phyloP scores from a whole-genome alignment of 2,329 filamentous ascomycete species.

The Furcasterigmium furcatum region DNA sequence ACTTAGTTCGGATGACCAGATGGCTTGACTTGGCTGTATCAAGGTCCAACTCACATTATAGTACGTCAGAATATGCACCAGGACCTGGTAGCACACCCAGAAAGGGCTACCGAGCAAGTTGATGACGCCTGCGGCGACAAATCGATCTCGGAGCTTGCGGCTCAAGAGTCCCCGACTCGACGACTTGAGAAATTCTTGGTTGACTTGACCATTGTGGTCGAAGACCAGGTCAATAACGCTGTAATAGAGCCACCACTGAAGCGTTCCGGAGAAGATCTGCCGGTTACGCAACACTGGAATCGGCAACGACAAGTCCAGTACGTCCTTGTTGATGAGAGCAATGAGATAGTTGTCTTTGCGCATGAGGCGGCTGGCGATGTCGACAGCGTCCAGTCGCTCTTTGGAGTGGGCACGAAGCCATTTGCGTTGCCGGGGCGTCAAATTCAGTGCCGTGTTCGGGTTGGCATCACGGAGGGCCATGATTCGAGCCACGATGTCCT shows the following conservation, averaged over 20 bases:
- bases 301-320: slow-evolving; percentile 81
- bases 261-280: slow-evolving; percentile 82
- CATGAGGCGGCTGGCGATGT: slow-evolving; percentile 97
- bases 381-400: slow-evolving; percentile 90
- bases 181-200: slow-evolving; percentile 80
- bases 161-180: slow-evolving; percentile 78
- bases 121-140: slow-evolving; percentile 79
- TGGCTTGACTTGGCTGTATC: not conserved
- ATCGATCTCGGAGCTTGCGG: slow-evolving; percentile 70
- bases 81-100: slow-evolving; percentile 78
- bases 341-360: slow-evolving; percentile 96
- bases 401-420: slow-evolving; percentile 82
- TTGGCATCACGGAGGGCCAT: slow-evolving; percentile 85
- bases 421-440: slow-evolving; percentile 47
- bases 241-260: slow-evolving; percentile 89
- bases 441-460: slow-evolving; percentile 66
- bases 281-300: slow-evolving; percentile 77
- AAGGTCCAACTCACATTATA: slow-evolving; percentile 65
- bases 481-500: slow-evolving; percentile 80
- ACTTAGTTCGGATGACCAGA: not conserved
- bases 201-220: slow-evolving; percentile 82
- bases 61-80: slow-evolving; percentile 91
- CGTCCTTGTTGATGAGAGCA: slow-evolving; percentile 94
- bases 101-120: slow-evolving; percentile 86
- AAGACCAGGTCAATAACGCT: slow-evolving; percentile 94